phyloP scores from a whole-genome alignment of 2,329 filamentous ascomycete species.

The Fusarium oxysporum region DNA sequence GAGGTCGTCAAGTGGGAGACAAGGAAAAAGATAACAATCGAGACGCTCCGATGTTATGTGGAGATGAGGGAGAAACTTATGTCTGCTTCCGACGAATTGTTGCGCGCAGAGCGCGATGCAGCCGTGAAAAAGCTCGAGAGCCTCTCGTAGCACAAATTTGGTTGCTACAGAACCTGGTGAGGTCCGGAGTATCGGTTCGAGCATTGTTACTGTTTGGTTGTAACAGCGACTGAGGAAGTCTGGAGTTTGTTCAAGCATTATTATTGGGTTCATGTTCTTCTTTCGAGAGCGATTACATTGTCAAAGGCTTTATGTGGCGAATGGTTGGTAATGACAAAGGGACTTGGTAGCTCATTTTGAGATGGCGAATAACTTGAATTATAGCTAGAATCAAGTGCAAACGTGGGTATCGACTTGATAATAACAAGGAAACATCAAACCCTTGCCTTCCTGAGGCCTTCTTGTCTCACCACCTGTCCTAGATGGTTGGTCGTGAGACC shows the following conservation, averaged over 20 bases:
- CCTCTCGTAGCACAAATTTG: neutral
- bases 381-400: neutral
- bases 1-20: neutral
- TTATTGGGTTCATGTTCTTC: neutral
- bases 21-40: neutral
- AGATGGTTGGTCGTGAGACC: neutral
- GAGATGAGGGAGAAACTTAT: neutral
- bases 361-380: neutral
- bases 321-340: neutral
- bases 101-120: neutral
- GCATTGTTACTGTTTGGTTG: neutral
- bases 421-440: slow-evolving; percentile 19
- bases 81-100: neutral
- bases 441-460: neutral
- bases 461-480: neutral
- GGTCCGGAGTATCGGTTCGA: neutral
- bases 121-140: neutral
- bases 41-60: neutral
- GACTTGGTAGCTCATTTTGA: neutral
- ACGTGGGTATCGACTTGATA: slow-evolving; percentile 18
- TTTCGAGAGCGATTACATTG: neutral
- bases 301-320: neutral
- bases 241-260: neutral
- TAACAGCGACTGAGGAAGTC: neutral
- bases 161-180: neutral